Evolutionary conservation across 352 stramenopile species (phyloP), one percentile per base, ranked within the genome.

Genomic region (Elongisporangium undulatum): DNA sequence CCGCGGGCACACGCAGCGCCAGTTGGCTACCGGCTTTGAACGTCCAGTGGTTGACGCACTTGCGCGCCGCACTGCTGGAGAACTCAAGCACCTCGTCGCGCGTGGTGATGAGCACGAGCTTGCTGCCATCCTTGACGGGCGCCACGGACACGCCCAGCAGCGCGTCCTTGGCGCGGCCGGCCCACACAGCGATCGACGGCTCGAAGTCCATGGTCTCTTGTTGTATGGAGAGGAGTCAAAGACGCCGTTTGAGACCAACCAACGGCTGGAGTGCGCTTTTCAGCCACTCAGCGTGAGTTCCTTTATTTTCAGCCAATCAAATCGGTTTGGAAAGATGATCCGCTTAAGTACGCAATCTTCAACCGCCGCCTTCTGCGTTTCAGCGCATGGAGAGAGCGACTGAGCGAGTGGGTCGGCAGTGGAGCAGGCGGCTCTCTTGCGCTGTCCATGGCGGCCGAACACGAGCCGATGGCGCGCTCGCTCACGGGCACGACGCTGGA

Each of bases 41-140:
- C 22, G 76, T 82, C 82, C 82, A 92, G 72, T 92, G 78, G 69
- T 89, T 85, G 49, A 87, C 57, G 53, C 78, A 92, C 65, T 92
- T 85, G 66, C 78, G 74, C 52, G 82, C 72, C 26, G 79, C 63
- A 50, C 69, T 67, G 63, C 74, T 82, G 13, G 34, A 45, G 63
- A 85, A 78, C 64, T 92, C 83, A 45, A 86, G 74, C 58, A 92
- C 75, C 56, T 90, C 79, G 56, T 78, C 75, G 26, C 63, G 66
- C 17, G 79, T 89, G 29, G 80, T 90, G 20, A 90, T 62, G 10
- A 92, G 67, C 49, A 92, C 67, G 41, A 83, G 62, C 53, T 82
- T 82, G 56, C 68, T 83, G 63, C 67, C 68, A 20, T 88, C 77
- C 55, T 82, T 79, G 51, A 67, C 64, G 24, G 72, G 59, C 20